These are phyloP conservation scores for Massarina eburnea DNA, from an alignment of 2,329 filamentous ascomycete species.

Conservation along the genomic window DNA sequence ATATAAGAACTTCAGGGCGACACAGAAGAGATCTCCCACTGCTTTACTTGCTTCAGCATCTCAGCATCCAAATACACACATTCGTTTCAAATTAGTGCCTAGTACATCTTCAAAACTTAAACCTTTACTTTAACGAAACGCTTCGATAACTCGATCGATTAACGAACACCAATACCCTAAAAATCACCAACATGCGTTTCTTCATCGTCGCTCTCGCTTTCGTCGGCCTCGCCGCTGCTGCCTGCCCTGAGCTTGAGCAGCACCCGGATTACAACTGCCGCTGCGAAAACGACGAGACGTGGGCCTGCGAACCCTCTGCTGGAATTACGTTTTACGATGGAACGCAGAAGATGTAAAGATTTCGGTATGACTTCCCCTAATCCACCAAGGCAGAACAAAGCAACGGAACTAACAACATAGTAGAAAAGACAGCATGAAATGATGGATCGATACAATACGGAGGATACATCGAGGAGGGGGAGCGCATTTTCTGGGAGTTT, in stretches of 20 bases:
- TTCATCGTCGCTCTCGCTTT: slow-evolving; percentile 1
- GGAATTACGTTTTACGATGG: background rate
- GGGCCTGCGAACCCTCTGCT: background rate
- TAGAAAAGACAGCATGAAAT: too few species aligned
- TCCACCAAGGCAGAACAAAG: too few species aligned
- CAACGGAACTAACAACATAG: too few species aligned
- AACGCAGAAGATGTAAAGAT: background rate
- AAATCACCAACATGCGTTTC: background rate
- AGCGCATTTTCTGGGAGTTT: too few species aligned
- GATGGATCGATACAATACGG: too few species aligned
- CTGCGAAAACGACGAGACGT: background rate
- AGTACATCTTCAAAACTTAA: too few species aligned
- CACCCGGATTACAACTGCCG: background rate
- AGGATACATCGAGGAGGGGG: too few species aligned
- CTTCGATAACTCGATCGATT: background rate
- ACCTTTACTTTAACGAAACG: too few species aligned
- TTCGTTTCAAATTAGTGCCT: background rate
- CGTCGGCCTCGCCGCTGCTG: background rate
- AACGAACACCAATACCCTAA: too few species aligned
- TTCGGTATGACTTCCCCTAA: too few species aligned
- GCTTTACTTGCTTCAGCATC: background rate
- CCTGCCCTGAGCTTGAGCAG: background rate
- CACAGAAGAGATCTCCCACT: background rate
- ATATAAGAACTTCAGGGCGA: background rate
- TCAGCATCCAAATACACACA: background rate